Evolutionary conservation across 1,284 basidiomycete species (phyloP).

Genomic region (Sporisorium reilianum): DNA sequence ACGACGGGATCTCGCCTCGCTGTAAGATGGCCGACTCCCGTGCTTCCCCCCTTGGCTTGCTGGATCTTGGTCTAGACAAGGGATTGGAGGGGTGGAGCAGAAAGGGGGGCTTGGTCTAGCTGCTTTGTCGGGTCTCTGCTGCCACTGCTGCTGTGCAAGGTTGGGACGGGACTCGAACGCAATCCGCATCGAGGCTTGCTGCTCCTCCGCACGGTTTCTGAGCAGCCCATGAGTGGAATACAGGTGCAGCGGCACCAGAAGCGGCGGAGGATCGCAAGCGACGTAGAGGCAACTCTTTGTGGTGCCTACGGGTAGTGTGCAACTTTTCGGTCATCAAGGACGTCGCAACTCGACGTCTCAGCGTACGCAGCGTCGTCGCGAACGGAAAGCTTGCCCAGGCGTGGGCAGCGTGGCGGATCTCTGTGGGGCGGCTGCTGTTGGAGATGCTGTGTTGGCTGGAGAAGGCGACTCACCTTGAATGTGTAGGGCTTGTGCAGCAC

Average conservation of each 20-base stretch:
- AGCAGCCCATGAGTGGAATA: constrained; percentile 35
- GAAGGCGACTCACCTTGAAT: constrained; percentile 42
- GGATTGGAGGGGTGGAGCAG: constrained; percentile 2
- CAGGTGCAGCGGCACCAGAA: constrained; percentile 18
- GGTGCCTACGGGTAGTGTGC: constrained; percentile 27
- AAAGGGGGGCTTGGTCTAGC: constrained; percentile 37
- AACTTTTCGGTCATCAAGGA: constrained; percentile 40
- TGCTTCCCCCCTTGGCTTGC: constrained; percentile 26
- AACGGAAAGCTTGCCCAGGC: neutral
- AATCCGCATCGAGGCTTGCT: constrained; percentile 30
- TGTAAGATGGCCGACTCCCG: constrained; percentile 44
- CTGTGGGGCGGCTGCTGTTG: constrained; percentile 4
- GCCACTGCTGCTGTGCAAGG: constrained; percentile 20
- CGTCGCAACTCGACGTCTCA: constrained; percentile 18
- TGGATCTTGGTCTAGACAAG: constrained; percentile 33
- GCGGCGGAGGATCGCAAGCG: constrained; percentile 10
- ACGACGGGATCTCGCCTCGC: constrained; percentile 56
- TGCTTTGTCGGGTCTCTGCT: constrained; percentile 30
- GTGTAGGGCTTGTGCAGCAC: neutral
- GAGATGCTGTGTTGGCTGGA: constrained; percentile 20
- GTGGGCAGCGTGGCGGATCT: neutral
- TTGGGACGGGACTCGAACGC: constrained; percentile 7
- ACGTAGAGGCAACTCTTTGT: constrained; percentile 37
- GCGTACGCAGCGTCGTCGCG: constrained; percentile 33
- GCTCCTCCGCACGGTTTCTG: constrained; percentile 5